Base-by-base conservation (phyloP, 2,329 filamentous ascomycete genomes). In the Cladosporium sp. region DNA sequence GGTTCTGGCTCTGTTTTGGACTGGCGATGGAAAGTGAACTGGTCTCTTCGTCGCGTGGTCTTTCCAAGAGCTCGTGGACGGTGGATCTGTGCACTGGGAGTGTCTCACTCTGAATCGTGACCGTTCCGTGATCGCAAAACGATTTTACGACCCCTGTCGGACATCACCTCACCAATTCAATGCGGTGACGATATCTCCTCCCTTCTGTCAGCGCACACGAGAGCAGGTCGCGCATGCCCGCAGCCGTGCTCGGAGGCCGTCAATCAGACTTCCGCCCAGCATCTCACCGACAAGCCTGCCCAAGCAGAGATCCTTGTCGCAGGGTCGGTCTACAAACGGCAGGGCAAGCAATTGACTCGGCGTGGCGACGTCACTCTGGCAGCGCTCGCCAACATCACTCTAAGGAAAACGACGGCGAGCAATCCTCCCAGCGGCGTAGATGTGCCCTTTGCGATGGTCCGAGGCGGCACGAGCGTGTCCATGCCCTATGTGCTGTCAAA, bases 401-500 rank as follows among this genome's bases (percentile, higher is more conserved):
- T 25, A 44, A 15, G 13, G 24, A 44, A 25, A 44, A 24, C 40
- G 20, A 25, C 20, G 20, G 22, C 40, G 19, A 20, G 22, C 40
- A 44, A 44, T 44, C 40, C 40, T 44, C 24, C 40, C 24, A 22
- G 40, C 20, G 40, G 24, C 20, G 20, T 44, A 22, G 12, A 6
- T 15, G 20, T 44, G 40, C 24, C 20, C 3, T 13, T 44, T 24
- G 28, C 12, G 28, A 7, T 32, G 28, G 13, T 25, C 40, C 40
- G 40, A 44, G 22, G 40, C 22, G 20, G 40, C 40, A 22, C 28
- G 28, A 32, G 28, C 39, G 39, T 22, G n/a, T 17, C 20, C 36
- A 15, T 42, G 51, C 51, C 51, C 37, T 54, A 54, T 54, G 51
- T 39, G 51, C 51, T 54, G 51, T 44, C 51, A 54, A 17, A 25